phyloP scores from a whole-genome alignment of 2,329 filamentous ascomycete species.

The Fonsecaea erecta region DNA sequence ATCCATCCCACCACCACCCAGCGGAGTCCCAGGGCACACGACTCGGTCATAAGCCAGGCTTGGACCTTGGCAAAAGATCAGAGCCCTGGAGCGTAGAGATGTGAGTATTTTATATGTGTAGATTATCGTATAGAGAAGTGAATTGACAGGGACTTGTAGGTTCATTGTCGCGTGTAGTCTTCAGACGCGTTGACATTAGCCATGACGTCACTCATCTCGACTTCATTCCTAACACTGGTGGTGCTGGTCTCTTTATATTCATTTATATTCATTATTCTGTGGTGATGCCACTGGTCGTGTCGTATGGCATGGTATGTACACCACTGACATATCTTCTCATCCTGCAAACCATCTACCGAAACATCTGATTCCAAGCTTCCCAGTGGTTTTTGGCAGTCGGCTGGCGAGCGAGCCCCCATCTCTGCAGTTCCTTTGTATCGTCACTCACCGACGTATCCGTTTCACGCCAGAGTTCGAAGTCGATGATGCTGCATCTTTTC shows the following conservation, averaged over 20 bases:
- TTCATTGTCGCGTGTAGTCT: neutral
- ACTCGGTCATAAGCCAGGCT: no score
- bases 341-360: conserved; percentile 1
- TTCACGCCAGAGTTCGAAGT: conserved; percentile 36
- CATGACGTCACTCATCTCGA: neutral
- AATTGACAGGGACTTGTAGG: neutral
- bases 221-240: no score
- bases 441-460: conserved; percentile 20
- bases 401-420: conserved; percentile 32
- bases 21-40: no score
- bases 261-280: no score
- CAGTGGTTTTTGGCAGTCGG: conserved; percentile 33
- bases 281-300: neutral
- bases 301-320: neutral
- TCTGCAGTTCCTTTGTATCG: conserved; percentile 34
- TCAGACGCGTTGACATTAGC: neutral
- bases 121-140: neutral
- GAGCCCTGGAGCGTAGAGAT: no score
- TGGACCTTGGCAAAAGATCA: no score
- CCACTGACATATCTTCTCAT: neutral
- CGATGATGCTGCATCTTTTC: conserved; percentile 34
- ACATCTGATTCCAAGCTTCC: conserved; percentile 32
- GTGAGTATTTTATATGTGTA: no score
- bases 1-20: conserved; percentile 6
- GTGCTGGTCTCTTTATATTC: no score